Evolutionary conservation across 306 rosid species (phyloP).

Genomic region (Morella rubra): DNA sequence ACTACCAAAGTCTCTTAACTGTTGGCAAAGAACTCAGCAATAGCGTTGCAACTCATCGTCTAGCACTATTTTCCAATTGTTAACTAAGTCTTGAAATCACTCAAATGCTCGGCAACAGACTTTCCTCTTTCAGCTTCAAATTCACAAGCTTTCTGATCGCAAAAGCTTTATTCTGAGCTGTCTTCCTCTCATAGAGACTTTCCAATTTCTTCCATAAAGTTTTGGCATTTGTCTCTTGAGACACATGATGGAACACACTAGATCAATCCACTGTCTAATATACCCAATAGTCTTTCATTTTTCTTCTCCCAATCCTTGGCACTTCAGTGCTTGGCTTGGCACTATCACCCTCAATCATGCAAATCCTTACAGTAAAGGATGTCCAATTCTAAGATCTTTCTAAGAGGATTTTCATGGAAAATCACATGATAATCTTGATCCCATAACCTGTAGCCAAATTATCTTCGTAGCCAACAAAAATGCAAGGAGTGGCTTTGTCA

Average conservation of each 20-base stretch:
- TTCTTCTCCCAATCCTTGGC: background rate
- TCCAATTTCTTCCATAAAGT: background rate
- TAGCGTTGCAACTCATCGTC: constrained; percentile 7
- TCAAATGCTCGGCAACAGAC: background rate
- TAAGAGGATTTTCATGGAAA: too few species aligned
- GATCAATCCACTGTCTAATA: background rate
- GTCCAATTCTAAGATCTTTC: too few species aligned
- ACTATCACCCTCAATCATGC: too few species aligned
- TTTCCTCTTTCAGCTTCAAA: background rate
- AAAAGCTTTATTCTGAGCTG: background rate
- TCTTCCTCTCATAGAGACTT: background rate
- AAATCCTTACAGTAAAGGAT: too few species aligned
- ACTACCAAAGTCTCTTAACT: constrained; percentile 4
- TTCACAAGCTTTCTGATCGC: background rate
- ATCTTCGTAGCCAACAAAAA: too few species aligned
- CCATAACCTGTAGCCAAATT: too few species aligned
- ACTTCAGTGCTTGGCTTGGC: background rate
- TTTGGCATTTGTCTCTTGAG: constrained; percentile 2
- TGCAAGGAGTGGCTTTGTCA: too few species aligned
- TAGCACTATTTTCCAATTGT: constrained; percentile 5
- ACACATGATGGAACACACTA: background rate
- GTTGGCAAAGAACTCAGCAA: background rate
- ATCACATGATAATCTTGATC: too few species aligned
- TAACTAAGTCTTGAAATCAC: constrained; percentile 11
- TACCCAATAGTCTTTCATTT: background rate